Base-by-base conservation (phyloP, 176 grass and related monocot genomes). In the barley (Hordeum vulgare) region DNA sequence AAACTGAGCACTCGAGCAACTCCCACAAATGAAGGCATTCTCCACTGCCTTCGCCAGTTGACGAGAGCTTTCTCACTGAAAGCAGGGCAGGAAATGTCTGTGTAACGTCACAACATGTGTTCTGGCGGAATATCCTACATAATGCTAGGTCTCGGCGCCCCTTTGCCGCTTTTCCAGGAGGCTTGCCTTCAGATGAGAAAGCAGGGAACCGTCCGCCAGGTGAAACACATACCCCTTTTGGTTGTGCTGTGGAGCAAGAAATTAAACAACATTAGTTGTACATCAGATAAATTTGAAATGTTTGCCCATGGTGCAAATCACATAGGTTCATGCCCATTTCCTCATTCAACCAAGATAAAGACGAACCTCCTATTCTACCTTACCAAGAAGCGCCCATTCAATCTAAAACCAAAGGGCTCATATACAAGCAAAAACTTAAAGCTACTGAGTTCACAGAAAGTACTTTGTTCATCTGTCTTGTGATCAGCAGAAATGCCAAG, bases 1-100 rank as follows among this genome's bases (percentile, higher is more conserved):
- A 99, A 71, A 99, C 88, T n/a, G 96, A 96, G 86, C 93, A 96
- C 78, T 99, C 96, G 2, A 99, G 77, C 79, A 99, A 60, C 71
- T 99, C 96, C 96, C 96, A 99, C 64, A 99, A 65, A 89, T 96
- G 89, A 69, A 99, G 86, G 78, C 96, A 99, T 87, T 96, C 91
- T 82, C 80, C 78, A 84, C 65, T 90, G 27, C 85, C 96, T 87
- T 99, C 96, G 68, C 96, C 96, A 76, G 85, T 68, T 44, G 93
- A 93, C 60, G 96, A 91, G 35, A 98, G 91, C 80, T 85, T 98
- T 91, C 96, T 86, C 58, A 98, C 73, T 24, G 90, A 87, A 73
- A 95, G n/a, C 8, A 88, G 92, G 35, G 90, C 92, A 57, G 89
- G 87, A 78, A 91, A 93, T 51, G 90, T 98, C 70, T 98, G 96